A percentile compares a stretch with the other conserved stretches of the same genome.
Conservation (phyloP, 1,284 basidiomycete species). For the Fomitopsis pinicola region DNA sequence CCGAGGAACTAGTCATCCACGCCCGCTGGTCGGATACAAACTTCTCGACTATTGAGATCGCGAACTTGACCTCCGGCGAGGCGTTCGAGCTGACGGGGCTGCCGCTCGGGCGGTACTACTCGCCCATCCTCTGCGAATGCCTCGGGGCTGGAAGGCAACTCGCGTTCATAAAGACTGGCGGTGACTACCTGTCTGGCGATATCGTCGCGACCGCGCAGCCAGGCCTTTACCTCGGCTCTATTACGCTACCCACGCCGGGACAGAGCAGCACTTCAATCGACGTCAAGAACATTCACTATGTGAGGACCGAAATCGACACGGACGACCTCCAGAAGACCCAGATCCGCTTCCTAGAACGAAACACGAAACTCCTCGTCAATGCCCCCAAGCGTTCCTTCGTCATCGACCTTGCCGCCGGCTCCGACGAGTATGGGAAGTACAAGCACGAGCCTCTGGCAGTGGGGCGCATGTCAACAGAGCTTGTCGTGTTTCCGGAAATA, state of each 20-base stretch:
- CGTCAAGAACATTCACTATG: constrained; percentile 21
- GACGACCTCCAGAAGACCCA: constrained; percentile 24
- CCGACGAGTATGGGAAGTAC: constrained; percentile 46
- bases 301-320: constrained; percentile 17
- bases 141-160: constrained; percentile 40
- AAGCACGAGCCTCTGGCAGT: constrained; percentile 43
- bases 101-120: constrained; percentile 61
- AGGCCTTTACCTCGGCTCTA: constrained; percentile 60
- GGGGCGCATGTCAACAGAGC: constrained; percentile 52
- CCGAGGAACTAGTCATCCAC: constrained; percentile 49
- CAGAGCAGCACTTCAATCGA: constrained; percentile 15
- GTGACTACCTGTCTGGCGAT: constrained; percentile 55
- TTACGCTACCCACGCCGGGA: constrained; percentile 44
- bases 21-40: constrained; percentile 62
- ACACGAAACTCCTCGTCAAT: constrained; percentile 53
- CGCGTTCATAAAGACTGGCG: constrained; percentile 60
- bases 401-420: constrained; percentile 46
- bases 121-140: constrained; percentile 48
- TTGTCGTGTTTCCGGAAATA: constrained; percentile 36
- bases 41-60: constrained; percentile 63
- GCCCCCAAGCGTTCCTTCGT: constrained; percentile 47
- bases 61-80: constrained; percentile 41
- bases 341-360: constrained; percentile 48
- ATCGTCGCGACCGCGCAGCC: constrained; percentile 57
- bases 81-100: constrained; percentile 50